Base-by-base conservation (phyloP, 495 filamentous ascomycete genomes). In the Aeminium ludgeri region DNA sequence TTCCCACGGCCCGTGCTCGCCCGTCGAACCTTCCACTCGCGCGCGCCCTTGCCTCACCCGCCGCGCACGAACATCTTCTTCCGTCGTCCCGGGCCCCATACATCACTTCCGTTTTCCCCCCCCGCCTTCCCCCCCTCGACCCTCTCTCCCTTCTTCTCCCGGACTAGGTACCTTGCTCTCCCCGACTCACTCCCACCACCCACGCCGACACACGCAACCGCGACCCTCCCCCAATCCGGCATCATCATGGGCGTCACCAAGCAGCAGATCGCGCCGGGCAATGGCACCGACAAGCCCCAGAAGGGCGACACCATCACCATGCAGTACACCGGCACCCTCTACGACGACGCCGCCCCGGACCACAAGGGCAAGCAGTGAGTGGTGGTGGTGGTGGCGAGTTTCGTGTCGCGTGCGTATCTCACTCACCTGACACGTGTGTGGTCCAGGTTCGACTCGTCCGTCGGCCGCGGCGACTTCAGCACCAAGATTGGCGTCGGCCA, bases 321-420 rank as follows among this genome's bases (percentile, higher is more conserved):
- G 50, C 76, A 81, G 59, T 92, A 89, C 65, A 83, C 77, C 16
- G 84, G 84, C 47, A 85, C 71, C 61, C 66, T 91, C 33, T 79
- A 79, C 63, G 79, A 86, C 32, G 10, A 19, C 10, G 44, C 29
- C 23, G 28, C 48, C 55, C 27, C 58, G 1, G 53, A 57, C 39
- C 61, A 66, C 38, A 67, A 65, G 63, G 69, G 69, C 38, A 59
- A 56, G 25, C 56, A 70, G 71, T 74, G 55, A 44, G 66, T 53
- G 12, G n/a, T n/a, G n/a, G n/a, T n/a, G n/a, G n/a, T n/a, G n/a
- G n/a, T n/a, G n/a, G n/a, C n/a, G n/a, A n/a, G n/a, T n/a, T n/a
- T n/a, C n/a, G n/a, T n/a, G n/a, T n/a, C n/a, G n/a, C n/a, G n/a
- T n/a, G n/a, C n/a, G n/a, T n/a, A n/a, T n/a, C n/a, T n/a, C n/a